phyloP scores from a whole-genome alignment of 2,329 filamentous ascomycete species.

The Trichoderma afroharzianum region DNA sequence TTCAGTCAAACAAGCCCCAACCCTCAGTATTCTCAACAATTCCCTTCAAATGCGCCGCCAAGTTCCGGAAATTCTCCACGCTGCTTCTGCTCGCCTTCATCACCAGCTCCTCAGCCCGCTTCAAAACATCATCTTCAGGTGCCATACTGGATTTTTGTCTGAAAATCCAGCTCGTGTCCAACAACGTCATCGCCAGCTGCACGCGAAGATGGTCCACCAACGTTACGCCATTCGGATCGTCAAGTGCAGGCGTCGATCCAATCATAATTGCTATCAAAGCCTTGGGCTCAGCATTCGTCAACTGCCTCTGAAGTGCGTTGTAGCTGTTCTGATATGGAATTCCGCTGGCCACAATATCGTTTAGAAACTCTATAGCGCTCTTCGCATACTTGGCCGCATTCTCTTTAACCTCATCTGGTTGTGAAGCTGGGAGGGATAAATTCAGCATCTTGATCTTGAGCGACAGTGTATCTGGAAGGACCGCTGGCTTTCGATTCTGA shows the following conservation, averaged over 20 bases:
- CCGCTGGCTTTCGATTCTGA: background rate
- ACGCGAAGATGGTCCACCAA: slow-evolving; percentile 23
- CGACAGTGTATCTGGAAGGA: background rate
- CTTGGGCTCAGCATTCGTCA: background rate
- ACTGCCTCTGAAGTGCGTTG: background rate
- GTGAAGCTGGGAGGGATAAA: background rate
- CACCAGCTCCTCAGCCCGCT: slow-evolving; percentile 16
- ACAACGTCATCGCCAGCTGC: slow-evolving; percentile 19
- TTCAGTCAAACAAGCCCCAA: background rate
- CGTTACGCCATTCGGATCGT: background rate
- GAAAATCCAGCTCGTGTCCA: background rate
- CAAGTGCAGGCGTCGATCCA: background rate
- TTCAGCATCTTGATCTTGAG: slow-evolving; percentile 9
- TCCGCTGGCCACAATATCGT: background rate
- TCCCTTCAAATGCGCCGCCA: background rate
- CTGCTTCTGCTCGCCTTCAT: slow-evolving; percentile 16
- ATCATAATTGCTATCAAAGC: background rate
- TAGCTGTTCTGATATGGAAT: background rate
- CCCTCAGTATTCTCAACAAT: background rate
- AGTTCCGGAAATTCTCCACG: background rate
- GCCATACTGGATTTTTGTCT: background rate
- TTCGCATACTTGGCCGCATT: background rate
- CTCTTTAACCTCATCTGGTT: background rate
- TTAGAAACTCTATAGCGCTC: background rate
- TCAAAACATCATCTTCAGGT: background rate